These are phyloP conservation scores for Abelmoschus esculentus DNA, from an alignment of 345 rosid genomes.

Conservation along the genomic window DNA sequence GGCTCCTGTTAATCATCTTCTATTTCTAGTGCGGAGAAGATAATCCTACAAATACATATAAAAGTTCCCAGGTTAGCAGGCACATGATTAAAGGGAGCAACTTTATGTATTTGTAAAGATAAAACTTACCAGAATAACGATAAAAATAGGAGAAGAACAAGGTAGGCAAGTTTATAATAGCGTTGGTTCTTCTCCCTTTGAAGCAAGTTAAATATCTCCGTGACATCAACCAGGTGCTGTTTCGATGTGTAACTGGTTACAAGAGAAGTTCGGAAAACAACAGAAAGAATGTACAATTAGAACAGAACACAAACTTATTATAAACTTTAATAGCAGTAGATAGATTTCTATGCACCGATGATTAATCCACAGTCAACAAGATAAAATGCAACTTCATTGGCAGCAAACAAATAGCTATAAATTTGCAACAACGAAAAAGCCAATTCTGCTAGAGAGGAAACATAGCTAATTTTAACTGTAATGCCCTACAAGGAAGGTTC, in stretches of 20 bases:
- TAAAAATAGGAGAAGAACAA: constrained; percentile 60
- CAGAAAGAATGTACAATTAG: background rate
- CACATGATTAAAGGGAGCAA: background rate
- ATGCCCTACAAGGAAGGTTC: background rate
- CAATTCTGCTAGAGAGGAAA: background rate
- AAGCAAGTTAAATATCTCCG: constrained; percentile 85
- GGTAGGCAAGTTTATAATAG: constrained; percentile 72
- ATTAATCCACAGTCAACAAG: background rate
- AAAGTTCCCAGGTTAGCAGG: constrained; percentile 8
- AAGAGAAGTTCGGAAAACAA: background rate
- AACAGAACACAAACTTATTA: background rate
- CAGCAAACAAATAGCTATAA: background rate
- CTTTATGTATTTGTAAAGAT: background rate
- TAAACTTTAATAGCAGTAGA: background rate
- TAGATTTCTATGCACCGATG: background rate
- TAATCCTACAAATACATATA: constrained; percentile 38
- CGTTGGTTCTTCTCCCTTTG: constrained; percentile 86
- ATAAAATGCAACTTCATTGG: background rate
- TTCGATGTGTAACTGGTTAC: constrained; percentile 48
- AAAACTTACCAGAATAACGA: constrained; percentile 66
- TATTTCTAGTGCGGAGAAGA: constrained; percentile 41
- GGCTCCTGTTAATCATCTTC: constrained; percentile 14
- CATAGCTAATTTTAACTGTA: constrained; percentile 1
- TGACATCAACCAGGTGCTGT: constrained; percentile 80
- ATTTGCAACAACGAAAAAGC: background rate